phyloP scores from a whole-genome alignment of 2,329 filamentous ascomycete genomes.

The Cladosporium halotolerans region DNA sequence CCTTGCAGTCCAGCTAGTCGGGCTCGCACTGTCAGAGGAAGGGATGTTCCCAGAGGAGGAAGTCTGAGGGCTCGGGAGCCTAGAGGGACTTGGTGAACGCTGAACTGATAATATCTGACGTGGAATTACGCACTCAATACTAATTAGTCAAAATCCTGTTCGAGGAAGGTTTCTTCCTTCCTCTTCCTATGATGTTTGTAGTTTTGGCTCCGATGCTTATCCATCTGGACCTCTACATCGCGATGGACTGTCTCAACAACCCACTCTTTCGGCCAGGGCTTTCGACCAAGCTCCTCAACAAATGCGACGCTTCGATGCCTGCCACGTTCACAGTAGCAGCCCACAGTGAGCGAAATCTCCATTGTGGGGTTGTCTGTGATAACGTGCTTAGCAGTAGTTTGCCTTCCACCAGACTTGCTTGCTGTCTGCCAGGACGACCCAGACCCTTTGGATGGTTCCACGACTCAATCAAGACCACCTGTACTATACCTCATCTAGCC shows the following conservation, averaged over 20 bases:
- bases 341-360: constrained; percentile 12
- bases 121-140: background rate
- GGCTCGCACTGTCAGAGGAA: background rate
- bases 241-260: constrained; percentile 19
- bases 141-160: background rate
- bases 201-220: background rate
- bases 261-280: constrained; percentile 17
- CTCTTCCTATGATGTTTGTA: background rate
- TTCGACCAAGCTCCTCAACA: constrained; percentile 19
- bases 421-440: background rate
- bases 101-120: background rate
- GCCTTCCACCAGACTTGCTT: background rate
- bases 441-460: no score
- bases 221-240: constrained; percentile 14
- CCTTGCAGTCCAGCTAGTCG: no score
- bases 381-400: background rate
- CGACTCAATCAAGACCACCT: background rate
- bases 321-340: constrained; percentile 23
- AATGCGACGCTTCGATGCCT: constrained; percentile 25
- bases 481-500: background rate
- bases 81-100: background rate
- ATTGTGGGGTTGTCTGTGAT: background rate
- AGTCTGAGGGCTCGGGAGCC: background rate
- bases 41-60: background rate
- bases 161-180: background rate